These are phyloP conservation scores for Penicillium samsonianum DNA, from an alignment of 495 filamentous ascomycete genomes.

Conservation along the genomic window DNA sequence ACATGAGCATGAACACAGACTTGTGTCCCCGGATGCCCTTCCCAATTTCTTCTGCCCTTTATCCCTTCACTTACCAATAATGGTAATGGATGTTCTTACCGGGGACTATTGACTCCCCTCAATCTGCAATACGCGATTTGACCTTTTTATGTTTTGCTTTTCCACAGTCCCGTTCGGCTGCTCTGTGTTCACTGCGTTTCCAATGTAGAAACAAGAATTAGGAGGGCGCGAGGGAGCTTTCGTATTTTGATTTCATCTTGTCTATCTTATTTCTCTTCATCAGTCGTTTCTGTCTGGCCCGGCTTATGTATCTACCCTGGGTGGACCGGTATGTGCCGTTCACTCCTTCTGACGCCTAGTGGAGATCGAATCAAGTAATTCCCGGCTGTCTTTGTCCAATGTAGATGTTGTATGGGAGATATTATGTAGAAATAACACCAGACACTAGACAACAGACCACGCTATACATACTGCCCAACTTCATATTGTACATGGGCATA, in stretches of 20 bases:
- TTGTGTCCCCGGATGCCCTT: background rate
- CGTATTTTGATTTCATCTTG: conserved; percentile 24
- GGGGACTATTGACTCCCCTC: conserved; percentile 13
- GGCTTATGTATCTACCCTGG: conserved; percentile 12
- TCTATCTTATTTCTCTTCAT: conserved; percentile 6
- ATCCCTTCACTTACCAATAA: background rate
- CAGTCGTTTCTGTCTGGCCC: conserved; percentile 6
- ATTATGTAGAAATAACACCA: no score
- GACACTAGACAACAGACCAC: no score
- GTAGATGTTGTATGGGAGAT: background rate
- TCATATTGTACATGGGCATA: background rate
- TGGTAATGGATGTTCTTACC: conserved; percentile 4
- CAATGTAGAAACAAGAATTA: conserved; percentile 35
- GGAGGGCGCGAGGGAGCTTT: conserved; percentile 28
- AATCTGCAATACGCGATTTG: conserved; percentile 1
- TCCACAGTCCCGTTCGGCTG: conserved; percentile 15
- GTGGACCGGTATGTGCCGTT: conserved; percentile 10
- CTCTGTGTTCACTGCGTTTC: conserved; percentile 22
- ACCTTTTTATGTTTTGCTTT: conserved; percentile 10
- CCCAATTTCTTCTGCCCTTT: background rate
- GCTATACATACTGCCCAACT: background rate
- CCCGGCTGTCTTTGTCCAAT: background rate
- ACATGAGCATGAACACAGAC: background rate
- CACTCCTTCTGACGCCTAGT: conserved; percentile 5
- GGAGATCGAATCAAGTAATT: conserved; percentile 13